A percentile compares a stretch with the other conserved stretches of the same genome.
These are phyloP conservation scores for Diaporthe vaccinii DNA, from an alignment of 2,329 filamentous ascomycete species.

Conservation along the genomic window DNA sequence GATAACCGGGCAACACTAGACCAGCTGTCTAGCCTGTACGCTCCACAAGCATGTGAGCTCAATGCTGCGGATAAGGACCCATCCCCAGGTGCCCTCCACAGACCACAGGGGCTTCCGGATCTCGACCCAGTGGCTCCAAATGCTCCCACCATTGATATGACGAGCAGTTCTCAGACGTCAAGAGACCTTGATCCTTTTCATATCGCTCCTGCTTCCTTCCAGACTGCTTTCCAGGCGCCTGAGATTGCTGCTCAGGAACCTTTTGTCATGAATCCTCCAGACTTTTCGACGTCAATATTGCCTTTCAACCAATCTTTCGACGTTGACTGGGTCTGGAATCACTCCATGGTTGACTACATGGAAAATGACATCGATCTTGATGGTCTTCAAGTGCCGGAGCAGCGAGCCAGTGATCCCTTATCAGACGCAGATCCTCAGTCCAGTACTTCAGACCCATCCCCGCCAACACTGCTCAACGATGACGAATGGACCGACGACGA, in stretches of 20 bases:
- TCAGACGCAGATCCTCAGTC: background rate
- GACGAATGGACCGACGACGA: background rate
- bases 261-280: background rate
- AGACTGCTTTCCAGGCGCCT: background rate
- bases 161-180: background rate
- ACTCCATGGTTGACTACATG: background rate
- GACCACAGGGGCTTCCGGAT: background rate
- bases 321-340: constrained; percentile 15
- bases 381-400: background rate
- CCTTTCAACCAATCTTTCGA: constrained; percentile 4
- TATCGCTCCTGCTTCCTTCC: background rate
- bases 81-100: background rate
- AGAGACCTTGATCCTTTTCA: background rate
- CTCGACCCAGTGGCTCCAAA: no score
- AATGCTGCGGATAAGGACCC: background rate
- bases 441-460: background rate
- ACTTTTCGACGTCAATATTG: background rate
- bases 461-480: background rate
- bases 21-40: background rate
- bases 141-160: background rate
- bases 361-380: background rate
- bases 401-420: no score
- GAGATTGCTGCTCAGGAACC: no score
- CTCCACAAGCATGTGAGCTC: background rate
- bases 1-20: background rate